Evolutionary conservation across 2,329 filamentous ascomycete genomes (phyloP).

Genomic region (Colletotrichum orchidophilum): DNA sequence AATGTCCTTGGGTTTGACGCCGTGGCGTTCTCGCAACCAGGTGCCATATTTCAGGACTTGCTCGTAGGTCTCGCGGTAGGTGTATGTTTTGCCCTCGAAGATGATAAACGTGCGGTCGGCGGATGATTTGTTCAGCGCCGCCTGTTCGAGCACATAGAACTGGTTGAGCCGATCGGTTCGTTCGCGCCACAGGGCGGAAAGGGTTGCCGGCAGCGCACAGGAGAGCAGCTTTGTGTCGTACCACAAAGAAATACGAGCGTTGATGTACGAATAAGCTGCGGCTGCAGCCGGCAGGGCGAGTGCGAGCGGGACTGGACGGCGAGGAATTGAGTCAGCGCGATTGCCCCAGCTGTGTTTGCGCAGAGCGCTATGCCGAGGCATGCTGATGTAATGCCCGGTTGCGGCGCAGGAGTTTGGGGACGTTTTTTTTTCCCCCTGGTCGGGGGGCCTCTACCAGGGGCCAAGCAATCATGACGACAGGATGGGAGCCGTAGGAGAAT

Average conservation of each 20-base stretch:
- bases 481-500: neutral
- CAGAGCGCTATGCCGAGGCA: neutral
- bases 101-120: constrained; percentile 69
- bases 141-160: constrained; percentile 79
- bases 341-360: neutral
- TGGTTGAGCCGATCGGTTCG: constrained; percentile 70
- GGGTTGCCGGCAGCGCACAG: constrained; percentile 56
- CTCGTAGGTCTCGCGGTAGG: constrained; percentile 81
- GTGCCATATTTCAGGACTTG: constrained; percentile 75
- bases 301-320: constrained; percentile 58
- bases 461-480: neutral
- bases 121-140: constrained; percentile 62
- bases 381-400: constrained; percentile 10
- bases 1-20: constrained; percentile 75
- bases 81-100: constrained; percentile 75
- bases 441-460: neutral
- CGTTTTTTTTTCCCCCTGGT: neutral
- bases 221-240: constrained; percentile 73
- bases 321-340: constrained; percentile 17
- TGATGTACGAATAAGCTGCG: constrained; percentile 79
- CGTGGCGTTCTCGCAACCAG: constrained; percentile 74
- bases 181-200: constrained; percentile 57
- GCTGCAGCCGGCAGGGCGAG: constrained; percentile 69
- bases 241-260: constrained; percentile 73
- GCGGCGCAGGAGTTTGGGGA: neutral